These are phyloP conservation scores for cucumber (Cucumis sativus) DNA, from an alignment of 306 rosid species.

Conservation along the genomic window Cucumber_9930_V3 NC_026658.2:26289501-26290000, in stretches of 20 bases:
- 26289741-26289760: no score
- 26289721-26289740: no score
- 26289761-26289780: no score
- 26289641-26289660: no score
- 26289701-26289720: no score
- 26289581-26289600: conserved; percentile 56
- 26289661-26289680: no score
- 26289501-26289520: conserved; percentile 17
- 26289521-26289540: conserved; percentile 13
- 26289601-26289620: conserved; percentile 60
- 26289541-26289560: conserved; percentile 34
- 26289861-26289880: background rate
- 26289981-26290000: conserved; percentile 88
- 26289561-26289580: conserved; percentile 58
- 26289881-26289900: background rate
- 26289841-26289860: background rate
- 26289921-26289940: background rate
- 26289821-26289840: background rate
- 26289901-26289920: background rate
- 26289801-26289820: background rate
- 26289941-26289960: no score
- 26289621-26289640: conserved; percentile 43
- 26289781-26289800: background rate
- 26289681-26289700: no score
- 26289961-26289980: conserved; percentile 59